Evolutionary conservation across 345 rosid genomes (phyloP).

Genomic region (Gossypium mustelinum): DNA sequence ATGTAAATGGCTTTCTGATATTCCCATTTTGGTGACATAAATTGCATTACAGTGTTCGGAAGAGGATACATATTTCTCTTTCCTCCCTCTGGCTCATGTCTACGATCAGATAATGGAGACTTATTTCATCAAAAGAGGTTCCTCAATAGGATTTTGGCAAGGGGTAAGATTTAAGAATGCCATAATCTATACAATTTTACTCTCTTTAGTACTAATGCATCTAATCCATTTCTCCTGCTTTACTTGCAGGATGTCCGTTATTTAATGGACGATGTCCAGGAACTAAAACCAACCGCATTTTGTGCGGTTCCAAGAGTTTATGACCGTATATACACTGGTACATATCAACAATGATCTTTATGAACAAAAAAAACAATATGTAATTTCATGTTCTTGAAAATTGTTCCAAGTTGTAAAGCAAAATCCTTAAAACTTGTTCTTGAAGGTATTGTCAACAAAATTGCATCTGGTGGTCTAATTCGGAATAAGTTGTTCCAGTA

Average conservation of each 20-base stretch:
- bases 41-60: conserved; percentile 49
- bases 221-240: neutral
- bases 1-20: neutral
- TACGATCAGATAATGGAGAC: conserved; percentile 84
- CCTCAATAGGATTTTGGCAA: conserved; percentile 86
- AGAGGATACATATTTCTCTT: conserved; percentile 82
- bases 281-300: conserved; percentile 74
- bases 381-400: neutral
- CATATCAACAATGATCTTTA: neutral
- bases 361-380: neutral
- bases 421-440: conserved; percentile 17
- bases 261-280: conserved; percentile 81
- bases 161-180: conserved; percentile 47
- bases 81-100: conserved; percentile 88
- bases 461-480: conserved; percentile 60
- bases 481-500: conserved; percentile 62
- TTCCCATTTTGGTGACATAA: neutral
- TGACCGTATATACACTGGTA: conserved; percentile 76
- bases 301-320: conserved; percentile 90
- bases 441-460: conserved; percentile 64
- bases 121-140: conserved; percentile 69
- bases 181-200: neutral
- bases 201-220: neutral
- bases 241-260: conserved; percentile 56
- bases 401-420: neutral